These are phyloP conservation scores for Omphalotus olearius DNA, from an alignment of 1,284 basidiomycete genomes.

Conservation along the genomic window DNA sequence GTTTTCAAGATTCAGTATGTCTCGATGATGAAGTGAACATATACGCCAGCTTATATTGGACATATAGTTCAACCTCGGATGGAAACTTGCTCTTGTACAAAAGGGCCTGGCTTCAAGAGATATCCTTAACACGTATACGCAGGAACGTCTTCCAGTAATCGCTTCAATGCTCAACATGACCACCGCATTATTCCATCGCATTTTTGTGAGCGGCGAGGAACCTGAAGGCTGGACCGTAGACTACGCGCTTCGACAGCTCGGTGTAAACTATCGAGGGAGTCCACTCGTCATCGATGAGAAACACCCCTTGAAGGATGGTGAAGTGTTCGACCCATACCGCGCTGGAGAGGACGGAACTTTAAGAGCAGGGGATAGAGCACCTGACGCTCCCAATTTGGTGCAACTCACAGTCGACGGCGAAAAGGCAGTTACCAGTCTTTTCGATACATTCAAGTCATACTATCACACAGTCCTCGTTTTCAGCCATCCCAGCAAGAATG, in stretches of 20 bases:
- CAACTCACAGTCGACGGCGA: neutral
- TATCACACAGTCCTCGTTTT: conserved; percentile 15
- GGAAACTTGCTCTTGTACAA: conserved; percentile 36
- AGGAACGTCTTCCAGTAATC: conserved; percentile 36
- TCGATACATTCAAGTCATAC: conserved; percentile 9
- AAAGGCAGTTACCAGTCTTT: conserved; percentile 11
- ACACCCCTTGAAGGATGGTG: conserved; percentile 3
- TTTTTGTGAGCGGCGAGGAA: neutral
- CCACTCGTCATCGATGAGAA: conserved; percentile 14
- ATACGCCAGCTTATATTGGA: neutral
- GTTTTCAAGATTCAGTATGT: conserved; percentile 35
- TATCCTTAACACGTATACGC: conserved; percentile 30
- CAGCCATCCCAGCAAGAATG: neutral
- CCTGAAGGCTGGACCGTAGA: conserved; percentile 2
- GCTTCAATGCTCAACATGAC: conserved; percentile 28
- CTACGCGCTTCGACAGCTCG: conserved; percentile 21
- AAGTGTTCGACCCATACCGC: conserved; percentile 21
- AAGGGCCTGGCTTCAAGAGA: conserved; percentile 25
- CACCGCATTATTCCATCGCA: conserved; percentile 17
- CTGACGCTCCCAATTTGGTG: conserved; percentile 25
- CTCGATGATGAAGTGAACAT: neutral
- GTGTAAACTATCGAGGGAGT: conserved; percentile 31
- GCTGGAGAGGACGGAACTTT: conserved; percentile 15
- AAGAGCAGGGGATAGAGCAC: conserved; percentile 29
- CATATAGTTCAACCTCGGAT: conserved; percentile 33